Evolutionary conservation across 2,329 filamentous ascomycete species (phyloP), one percentile per base, ranked within the genome.

Genomic region (Ophiocordyceps camponoti-rufipedis): DNA sequence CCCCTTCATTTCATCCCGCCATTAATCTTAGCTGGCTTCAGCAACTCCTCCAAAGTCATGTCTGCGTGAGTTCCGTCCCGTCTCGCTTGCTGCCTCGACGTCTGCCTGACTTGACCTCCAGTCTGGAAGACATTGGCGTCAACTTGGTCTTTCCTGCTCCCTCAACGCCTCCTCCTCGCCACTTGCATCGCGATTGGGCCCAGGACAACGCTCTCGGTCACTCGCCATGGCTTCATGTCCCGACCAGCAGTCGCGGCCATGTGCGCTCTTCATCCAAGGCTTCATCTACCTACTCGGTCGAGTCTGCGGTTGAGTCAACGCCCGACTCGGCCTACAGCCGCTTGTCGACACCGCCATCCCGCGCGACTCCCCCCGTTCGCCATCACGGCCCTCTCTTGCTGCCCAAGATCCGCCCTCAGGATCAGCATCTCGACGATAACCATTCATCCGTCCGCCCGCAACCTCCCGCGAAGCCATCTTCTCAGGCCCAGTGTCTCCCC

Each of bases 371-470:
- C 32, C 83, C 85, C 48, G 75, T 88, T 53, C 74, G 80, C 49
- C 81, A 85, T 49, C 81, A 87, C 64, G 85, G 85, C 45, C 85
- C 85, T 44, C 69, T 85, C 43, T 69, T 94, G 48, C 71, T 94
- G 31, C 86, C 86, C 56, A 91, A 87, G 71, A 88, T 93, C 65
- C 76, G 86, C 49, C 76, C 76, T 39, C 86, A 91, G 64, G 86
- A 94, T 64, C 82, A 89, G 63, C 72, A 80, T 49, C 74, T 86
- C 49, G 76, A 80, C 52, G 28, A 2, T 3, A n/a, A n/a, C 12
- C 19, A 16, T 18, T 63, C 54, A 28, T 16, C 66, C 65, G 45
- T 5, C 23, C 23, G 5, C 23, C 61, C 71, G 45, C 60, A 66
- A 12, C 74, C 23, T 23, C 23, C 79, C 56, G 59, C 50, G 66